Conservation (phyloP, 345 rosid species). For the Pistacia atlantica region DNA sequence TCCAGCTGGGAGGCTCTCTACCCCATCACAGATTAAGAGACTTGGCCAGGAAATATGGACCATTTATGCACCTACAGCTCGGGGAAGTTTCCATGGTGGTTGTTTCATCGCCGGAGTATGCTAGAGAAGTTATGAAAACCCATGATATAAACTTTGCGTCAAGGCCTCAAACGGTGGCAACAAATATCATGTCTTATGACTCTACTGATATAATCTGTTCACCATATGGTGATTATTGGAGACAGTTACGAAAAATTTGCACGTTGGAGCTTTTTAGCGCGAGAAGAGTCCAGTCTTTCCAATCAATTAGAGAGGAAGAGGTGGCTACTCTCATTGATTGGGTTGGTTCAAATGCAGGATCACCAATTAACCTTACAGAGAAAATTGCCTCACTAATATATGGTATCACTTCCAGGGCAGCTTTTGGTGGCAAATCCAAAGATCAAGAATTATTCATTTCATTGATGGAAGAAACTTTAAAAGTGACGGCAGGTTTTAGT, state of each 20-base stretch:
- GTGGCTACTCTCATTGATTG: slow-evolving; percentile 10
- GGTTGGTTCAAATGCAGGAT: slow-evolving; percentile 5
- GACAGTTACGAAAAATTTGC: slow-evolving; percentile 28
- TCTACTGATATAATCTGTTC: slow-evolving; percentile 7
- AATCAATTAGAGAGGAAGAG: slow-evolving; percentile 29
- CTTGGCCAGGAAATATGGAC: too few species aligned
- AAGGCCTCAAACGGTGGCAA: slow-evolving; percentile 8
- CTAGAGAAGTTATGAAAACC: too few species aligned
- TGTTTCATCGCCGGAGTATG: too few species aligned
- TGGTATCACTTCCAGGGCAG: slow-evolving; percentile 20
- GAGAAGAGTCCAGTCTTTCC: slow-evolving; percentile 28
- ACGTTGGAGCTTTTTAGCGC: slow-evolving; percentile 21
- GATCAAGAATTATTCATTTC: slow-evolving; percentile 26
- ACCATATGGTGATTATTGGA: slow-evolving; percentile 37
- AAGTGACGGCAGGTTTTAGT: slow-evolving; percentile 19
- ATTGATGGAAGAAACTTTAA: background rate
- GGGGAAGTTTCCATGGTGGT: too few species aligned
- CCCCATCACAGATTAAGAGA: too few species aligned
- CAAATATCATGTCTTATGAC: slow-evolving; percentile 16
- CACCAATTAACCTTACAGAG: slow-evolving; percentile 26
- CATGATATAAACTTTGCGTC: too few species aligned
- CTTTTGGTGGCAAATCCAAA: slow-evolving; percentile 26
- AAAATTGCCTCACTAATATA: slow-evolving; percentile 13
- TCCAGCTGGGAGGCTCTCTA: too few species aligned
- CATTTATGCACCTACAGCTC: too few species aligned